Base-by-base conservation (phyloP, 345 rosid genomes). In the Kernera saxatilis region DNA sequence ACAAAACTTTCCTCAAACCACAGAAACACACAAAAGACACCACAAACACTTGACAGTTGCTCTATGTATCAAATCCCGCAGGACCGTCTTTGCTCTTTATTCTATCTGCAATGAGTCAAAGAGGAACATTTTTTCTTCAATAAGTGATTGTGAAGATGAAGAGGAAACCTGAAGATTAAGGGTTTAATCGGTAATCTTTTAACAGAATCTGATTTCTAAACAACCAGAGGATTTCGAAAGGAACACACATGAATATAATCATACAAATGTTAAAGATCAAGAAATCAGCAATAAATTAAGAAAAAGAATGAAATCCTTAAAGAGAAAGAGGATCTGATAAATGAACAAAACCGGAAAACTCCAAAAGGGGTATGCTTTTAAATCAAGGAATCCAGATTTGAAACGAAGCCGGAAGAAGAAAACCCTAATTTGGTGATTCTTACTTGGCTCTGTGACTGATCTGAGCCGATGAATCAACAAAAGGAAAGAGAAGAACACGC, bases 361-460 rank as follows among this genome's bases (percentile, higher is more conserved):
- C 15, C 54, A 56, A 37, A 70, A 48, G 41, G 57, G 14, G 37
- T 1, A 41, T 39, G 43, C 44, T 71, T 71, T 40, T 36, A 25
- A 58, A 58, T 17, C 15, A 54, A 70, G 17, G 23, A 57, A 71
- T 15, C 64, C 26, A 46, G 72, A 73, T 56, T 64, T 44, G 64
- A 43, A 21, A 55, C 25, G 19, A 46, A 22, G 32, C 32, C 10
- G 22, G 46, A 43, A 46, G 29, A 27, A 26, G 26, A 35, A 73
- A 78, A 36, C 66, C 63, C 64, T 72, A 27, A 56, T 70, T 62
- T 74, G 80, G 54, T 29, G 55, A 32, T 57, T 61, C 85, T 78
- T 78, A 83, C 82, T 76, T 73, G 82, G 69, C 69, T 72, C 70
- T 19, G 45, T 62, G 82, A 76, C 69, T 77, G 86, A 86, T 81